phyloP scores from a whole-genome alignment of 1,284 basidiomycete genomes.

The Ustilago esculenta region DNA sequence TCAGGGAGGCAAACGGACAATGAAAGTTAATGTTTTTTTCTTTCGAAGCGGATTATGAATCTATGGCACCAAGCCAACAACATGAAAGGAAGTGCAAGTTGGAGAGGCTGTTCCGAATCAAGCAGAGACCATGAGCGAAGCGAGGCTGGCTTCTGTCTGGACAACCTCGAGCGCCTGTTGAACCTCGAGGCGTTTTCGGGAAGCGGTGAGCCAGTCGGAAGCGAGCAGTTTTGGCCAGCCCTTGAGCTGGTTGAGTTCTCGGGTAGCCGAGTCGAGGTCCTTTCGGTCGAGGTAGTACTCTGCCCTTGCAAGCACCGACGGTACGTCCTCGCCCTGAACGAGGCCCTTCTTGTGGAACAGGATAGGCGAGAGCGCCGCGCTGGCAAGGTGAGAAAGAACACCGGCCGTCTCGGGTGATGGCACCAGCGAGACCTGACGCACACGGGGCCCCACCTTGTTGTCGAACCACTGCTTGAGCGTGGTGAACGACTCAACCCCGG shows the following conservation, averaged over 20 bases:
- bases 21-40: neutral
- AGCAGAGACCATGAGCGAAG: slow-evolving; percentile 69
- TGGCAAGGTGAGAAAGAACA: slow-evolving; percentile 85
- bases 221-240: slow-evolving; percentile 84
- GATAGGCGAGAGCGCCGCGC: slow-evolving; percentile 78
- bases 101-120: slow-evolving; percentile 1
- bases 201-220: slow-evolving; percentile 90
- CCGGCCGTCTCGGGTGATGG: slow-evolving; percentile 79
- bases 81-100: neutral
- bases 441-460: slow-evolving; percentile 82
- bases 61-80: too few relatives aligned
- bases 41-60: neutral
- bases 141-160: slow-evolving; percentile 79
- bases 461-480: slow-evolving; percentile 90
- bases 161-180: slow-evolving; percentile 92
- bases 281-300: slow-evolving; percentile 90
- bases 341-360: slow-evolving; percentile 79
- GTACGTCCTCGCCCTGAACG: slow-evolving; percentile 81
- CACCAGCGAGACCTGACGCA: slow-evolving; percentile 87
- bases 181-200: slow-evolving; percentile 86
- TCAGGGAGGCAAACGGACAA: neutral
- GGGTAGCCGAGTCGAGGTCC: slow-evolving; percentile 87
- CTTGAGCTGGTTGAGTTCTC: slow-evolving; percentile 87
- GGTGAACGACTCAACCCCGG: slow-evolving; percentile 86
- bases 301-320: slow-evolving; percentile 86